Evolutionary conservation across 371 early-diverging fungal genomes (phyloP).

Genomic region (Mucor sp.): DNA sequence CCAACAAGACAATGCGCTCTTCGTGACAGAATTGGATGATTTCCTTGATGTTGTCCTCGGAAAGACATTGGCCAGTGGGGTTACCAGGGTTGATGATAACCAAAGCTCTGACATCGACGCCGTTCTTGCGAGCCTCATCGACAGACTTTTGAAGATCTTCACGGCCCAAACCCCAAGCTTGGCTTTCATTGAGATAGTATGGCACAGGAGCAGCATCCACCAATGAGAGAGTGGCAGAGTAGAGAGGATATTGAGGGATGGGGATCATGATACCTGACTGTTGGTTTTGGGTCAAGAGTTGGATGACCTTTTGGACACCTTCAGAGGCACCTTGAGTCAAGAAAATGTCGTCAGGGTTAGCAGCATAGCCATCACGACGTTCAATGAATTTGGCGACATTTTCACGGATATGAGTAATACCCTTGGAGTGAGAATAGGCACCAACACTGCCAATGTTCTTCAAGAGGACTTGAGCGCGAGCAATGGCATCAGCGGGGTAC

Average conservation of each 20-base stretch:
- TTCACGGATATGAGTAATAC: conserved; percentile 79
- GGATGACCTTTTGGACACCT: conserved; percentile 88
- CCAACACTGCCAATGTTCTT: conserved; percentile 76
- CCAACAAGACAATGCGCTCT: conserved; percentile 84
- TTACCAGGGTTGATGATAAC: conserved; percentile 98
- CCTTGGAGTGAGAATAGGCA: conserved; percentile 96
- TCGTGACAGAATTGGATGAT: conserved; percentile 86
- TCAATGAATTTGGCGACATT: conserved; percentile 87
- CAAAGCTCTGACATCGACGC: conserved; percentile 89
- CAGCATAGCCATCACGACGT: conserved; percentile 86
- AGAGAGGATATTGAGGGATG: conserved; percentile 98
- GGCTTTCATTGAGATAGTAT: conserved; percentile 88
- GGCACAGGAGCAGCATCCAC: conserved; percentile 84
- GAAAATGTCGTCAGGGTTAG: conserved; percentile 84
- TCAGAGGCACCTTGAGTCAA: conserved; percentile 90
- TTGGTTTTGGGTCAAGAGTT: conserved; percentile 74
- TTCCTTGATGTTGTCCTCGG: conserved; percentile 80
- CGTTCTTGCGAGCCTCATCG: conserved; percentile 66
- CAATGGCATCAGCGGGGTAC: conserved; percentile 82
- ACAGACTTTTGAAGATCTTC: conserved; percentile 66
- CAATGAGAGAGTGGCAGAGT: conserved; percentile 92
- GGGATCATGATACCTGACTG: conserved; percentile 96
- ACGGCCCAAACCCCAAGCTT: conserved; percentile 81
- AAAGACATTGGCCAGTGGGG: conserved; percentile 94
- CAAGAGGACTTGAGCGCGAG: conserved; percentile 71